Evolutionary conservation across 768 basidiomycete genomes (phyloP), one percentile per base, ranked within the genome.

Genomic region (Suillus subaureus): DNA sequence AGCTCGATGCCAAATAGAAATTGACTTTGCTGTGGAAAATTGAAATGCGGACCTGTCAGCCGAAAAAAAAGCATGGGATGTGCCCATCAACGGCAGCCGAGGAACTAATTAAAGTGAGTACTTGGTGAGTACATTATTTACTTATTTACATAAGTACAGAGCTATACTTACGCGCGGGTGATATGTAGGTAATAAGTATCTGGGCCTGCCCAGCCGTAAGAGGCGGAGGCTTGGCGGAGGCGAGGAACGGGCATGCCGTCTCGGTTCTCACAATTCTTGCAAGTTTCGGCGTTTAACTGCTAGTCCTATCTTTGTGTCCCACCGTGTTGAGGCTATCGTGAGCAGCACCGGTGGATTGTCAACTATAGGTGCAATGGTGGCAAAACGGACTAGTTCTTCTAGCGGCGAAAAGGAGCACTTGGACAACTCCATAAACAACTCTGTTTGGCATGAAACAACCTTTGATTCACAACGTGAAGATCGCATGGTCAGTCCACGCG

Each of bases 391-490:
- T 42, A 60, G 58, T 42, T 60, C 58, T 42, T 40, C 58, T 4
- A 21, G 39, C 26, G 18, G 39, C 40, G 58, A 60, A 60, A 60
- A 21, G 18, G 57, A 42, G 18, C 23, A 12, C 6, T 12, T 11
- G 39, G 16, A 28, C 9, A 26, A 4, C 57, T 60, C 58, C 11
- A 3, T 9, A 40, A 60, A 60, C 18, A 28, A 6, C 39, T 42
- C 58, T 42, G 58, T 16, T 42, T 40, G 39, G 58, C 58, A 60
- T 26, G 58, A 60, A 26, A 26, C 57, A 1, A 58, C 57, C 23
- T 58, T 37, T 5, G 26, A 40, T 28, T 42, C 58, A 28, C 58
- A 60, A 26, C 58, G 39, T 42, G 39, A 60, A 18, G 58, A 40
- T 42, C 58, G 39, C 58, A 60, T 60, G 39, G 58, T 42, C 26